phyloP scores from a whole-genome alignment of 2,329 filamentous ascomycete genomes.

The Emmonsiellopsis sp. region DNA sequence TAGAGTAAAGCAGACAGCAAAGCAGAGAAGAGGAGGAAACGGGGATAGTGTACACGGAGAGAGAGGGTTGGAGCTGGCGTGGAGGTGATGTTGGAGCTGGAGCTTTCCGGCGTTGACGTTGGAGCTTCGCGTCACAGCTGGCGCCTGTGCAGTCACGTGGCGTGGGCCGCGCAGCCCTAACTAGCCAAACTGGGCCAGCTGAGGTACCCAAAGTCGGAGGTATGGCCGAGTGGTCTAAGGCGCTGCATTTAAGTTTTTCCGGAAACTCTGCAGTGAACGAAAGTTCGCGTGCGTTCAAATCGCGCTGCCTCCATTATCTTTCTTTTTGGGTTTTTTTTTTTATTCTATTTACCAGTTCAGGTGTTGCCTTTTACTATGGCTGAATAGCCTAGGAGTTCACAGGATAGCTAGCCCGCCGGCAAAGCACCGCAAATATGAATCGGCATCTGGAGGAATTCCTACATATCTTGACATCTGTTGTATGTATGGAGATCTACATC shows the following conservation, averaged over 20 bases:
- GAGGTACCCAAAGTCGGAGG: not conserved
- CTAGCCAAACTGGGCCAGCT: not conserved
- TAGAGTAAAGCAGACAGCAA: not conserved
- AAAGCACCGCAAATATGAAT: too few species aligned
- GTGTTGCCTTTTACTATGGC: not conserved
- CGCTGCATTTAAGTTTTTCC: conserved; percentile 4
- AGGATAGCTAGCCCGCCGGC: too few species aligned
- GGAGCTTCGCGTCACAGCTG: conserved; percentile 12
- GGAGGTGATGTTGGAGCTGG: not conserved
- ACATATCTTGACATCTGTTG: too few species aligned
- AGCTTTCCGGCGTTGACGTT: not conserved
- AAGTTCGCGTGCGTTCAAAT: conserved; percentile 4
- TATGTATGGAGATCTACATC: too few species aligned
- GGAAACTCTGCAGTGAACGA: conserved; percentile 2
- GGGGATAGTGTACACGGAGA: conserved; percentile 1
- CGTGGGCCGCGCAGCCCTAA: not conserved
- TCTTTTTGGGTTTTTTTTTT: not conserved
- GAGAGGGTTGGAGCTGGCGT: not conserved
- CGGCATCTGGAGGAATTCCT: too few species aligned
- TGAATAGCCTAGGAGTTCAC: too few species aligned
- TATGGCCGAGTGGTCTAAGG: conserved; percentile 5
- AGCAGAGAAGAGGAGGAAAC: not conserved
- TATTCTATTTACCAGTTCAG: not conserved
- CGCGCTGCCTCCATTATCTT: conserved; percentile 1
- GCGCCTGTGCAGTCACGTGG: conserved; percentile 23